Percentiles rank a stretch among this genome's conserved stretches.
Evolutionary conservation across 768 basidiomycete species (phyloP).

Genomic region (Suillus luteus): DNA sequence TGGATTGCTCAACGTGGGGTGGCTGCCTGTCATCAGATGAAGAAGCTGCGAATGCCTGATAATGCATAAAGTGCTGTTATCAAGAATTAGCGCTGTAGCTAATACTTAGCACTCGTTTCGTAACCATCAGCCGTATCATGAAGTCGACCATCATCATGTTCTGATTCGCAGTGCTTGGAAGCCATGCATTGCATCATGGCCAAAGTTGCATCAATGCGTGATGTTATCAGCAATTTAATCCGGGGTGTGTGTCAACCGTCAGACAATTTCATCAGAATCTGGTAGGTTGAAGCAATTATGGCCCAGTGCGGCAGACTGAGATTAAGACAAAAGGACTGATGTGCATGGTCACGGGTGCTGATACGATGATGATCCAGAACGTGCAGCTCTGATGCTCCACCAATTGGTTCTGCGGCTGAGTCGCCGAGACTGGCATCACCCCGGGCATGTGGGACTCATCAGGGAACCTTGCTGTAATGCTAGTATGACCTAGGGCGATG

Average conservation of each 20-base stretch:
- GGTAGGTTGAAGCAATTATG: background rate
- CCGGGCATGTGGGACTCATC: background rate
- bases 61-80: background rate
- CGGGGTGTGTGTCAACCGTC: background rate
- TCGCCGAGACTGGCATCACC: background rate
- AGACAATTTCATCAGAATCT: background rate
- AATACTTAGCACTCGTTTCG: background rate
- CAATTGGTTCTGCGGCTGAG: background rate
- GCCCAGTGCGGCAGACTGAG: background rate
- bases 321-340: background rate
- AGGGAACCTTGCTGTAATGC: background rate
- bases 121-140: background rate
- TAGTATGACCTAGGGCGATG: background rate
- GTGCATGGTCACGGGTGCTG: background rate
- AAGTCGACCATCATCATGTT: background rate
- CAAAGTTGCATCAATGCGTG: background rate
- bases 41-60: background rate
- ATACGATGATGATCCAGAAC: background rate
- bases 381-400: background rate
- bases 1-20: too few species aligned
- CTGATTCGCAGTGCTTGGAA: background rate
- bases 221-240: background rate
- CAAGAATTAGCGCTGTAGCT: background rate
- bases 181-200: background rate
- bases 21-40: background rate